Evolutionary conservation across 192 early-diverging fungal genomes (phyloP).

Genomic region (Podila horticola): DNA sequence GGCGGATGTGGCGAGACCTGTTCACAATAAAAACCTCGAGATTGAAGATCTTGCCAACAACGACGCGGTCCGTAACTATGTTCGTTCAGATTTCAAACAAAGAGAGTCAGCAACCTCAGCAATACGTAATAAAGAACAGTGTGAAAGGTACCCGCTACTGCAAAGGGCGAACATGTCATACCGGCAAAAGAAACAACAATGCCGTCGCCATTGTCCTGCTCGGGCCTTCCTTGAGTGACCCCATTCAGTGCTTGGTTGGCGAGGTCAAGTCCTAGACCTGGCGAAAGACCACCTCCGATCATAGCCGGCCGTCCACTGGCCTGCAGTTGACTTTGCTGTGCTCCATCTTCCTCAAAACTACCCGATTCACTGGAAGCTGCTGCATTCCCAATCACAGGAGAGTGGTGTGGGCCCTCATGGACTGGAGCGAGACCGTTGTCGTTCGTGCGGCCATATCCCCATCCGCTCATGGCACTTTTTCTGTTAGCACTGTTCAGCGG

Average conservation of each 20-base stretch:
- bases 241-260: slow-evolving; percentile 26
- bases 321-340: background rate
- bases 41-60: slow-evolving; percentile 64
- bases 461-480: slow-evolving; percentile 32
- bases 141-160: background rate
- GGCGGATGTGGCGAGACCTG: slow-evolving; percentile 59
- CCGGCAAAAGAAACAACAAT: slow-evolving; percentile 68
- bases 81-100: background rate
- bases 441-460: slow-evolving; percentile 24
- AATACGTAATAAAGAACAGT: background rate
- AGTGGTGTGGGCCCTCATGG: slow-evolving; percentile 27
- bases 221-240: slow-evolving; percentile 42
- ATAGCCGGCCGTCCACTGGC: slow-evolving; percentile 19
- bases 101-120: background rate
- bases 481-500: slow-evolving; percentile 9
- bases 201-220: slow-evolving; percentile 63
- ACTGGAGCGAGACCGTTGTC: slow-evolving; percentile 35
- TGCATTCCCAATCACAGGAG: slow-evolving; percentile 14
- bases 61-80: slow-evolving; percentile 49
- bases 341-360: slow-evolving; percentile 26
- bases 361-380: slow-evolving; percentile 20
- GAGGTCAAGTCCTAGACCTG: slow-evolving; percentile 44
- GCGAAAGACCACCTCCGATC: slow-evolving; percentile 19
- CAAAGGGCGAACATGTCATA: slow-evolving; percentile 2
- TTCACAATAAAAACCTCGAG: slow-evolving; percentile 67